These are phyloP conservation scores for Venturia carpophila DNA, from an alignment of 2,329 filamentous ascomycete species.

Conservation along the genomic window DNA sequence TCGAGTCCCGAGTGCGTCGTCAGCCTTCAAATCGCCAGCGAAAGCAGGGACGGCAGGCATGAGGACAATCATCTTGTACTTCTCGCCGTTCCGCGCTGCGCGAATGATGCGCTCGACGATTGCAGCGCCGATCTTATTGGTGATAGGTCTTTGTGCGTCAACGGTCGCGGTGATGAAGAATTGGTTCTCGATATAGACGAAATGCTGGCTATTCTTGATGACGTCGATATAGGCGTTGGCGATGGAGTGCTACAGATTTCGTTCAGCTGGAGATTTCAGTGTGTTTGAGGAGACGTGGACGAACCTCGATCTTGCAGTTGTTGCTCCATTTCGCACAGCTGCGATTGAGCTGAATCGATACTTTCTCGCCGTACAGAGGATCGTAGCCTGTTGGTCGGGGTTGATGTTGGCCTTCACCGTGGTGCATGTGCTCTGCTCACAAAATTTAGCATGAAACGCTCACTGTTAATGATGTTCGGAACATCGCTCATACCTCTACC, in stretches of 20 bases:
- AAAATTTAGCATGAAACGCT: not conserved
- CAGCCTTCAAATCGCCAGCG: constrained; percentile 66
- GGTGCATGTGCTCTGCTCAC: not conserved
- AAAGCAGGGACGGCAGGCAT: constrained; percentile 79
- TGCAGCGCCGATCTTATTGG: constrained; percentile 69
- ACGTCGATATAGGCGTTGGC: constrained; percentile 73
- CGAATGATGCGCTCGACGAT: constrained; percentile 71
- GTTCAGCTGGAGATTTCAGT: not conserved
- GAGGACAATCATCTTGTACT: constrained; percentile 67
- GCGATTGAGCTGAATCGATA: constrained; percentile 31
- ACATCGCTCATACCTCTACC: not conserved
- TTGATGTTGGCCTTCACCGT: not conserved
- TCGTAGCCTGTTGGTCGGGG: constrained; percentile 20
- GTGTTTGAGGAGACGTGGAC: constrained; percentile 13
- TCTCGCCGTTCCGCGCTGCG: constrained; percentile 56
- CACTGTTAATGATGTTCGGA: not conserved
- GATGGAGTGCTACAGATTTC: constrained; percentile 59
- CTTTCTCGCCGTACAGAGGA: not conserved
- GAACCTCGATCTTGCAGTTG: constrained; percentile 47
- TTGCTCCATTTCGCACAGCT: constrained; percentile 51
- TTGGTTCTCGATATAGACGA: constrained; percentile 76
- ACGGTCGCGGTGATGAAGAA: constrained; percentile 82
- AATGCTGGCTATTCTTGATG: constrained; percentile 61
- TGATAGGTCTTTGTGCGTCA: constrained; percentile 61
- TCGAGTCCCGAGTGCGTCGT: constrained; percentile 66